phyloP scores from a whole-genome alignment of 1,284 basidiomycete species.

The Naganishia liquefaciens region DNA sequence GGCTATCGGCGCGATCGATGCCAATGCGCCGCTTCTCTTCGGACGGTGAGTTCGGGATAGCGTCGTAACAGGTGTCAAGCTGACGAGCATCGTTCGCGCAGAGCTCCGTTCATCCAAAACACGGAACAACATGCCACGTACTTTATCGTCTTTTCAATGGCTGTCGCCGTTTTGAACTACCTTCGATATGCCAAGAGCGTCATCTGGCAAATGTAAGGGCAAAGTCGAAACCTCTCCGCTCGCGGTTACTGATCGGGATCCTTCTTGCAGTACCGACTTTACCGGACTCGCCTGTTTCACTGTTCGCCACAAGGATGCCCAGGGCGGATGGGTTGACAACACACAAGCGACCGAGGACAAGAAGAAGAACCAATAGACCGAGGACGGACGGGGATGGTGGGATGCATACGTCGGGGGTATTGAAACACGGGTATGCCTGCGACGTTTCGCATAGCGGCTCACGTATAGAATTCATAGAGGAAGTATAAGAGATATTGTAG shows the following conservation, averaged over 20 bases:
- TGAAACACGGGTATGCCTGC: no score
- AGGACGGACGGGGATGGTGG: not conserved
- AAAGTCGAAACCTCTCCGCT: not conserved
- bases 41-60: slow-evolving; percentile 60
- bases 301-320: slow-evolving; percentile 73
- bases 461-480: no score
- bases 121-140: slow-evolving; percentile 52
- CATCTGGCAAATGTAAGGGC: slow-evolving; percentile 69
- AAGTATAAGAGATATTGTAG: no score
- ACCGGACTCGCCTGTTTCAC: slow-evolving; percentile 88
- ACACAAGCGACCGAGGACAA: slow-evolving; percentile 40
- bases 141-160: slow-evolving; percentile 60
- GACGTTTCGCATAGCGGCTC: no score
- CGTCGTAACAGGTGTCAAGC: slow-evolving; percentile 16
- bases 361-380: slow-evolving; percentile 36
- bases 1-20: slow-evolving; percentile 75
- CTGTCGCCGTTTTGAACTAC: slow-evolving; percentile 69
- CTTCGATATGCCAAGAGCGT: slow-evolving; percentile 76
- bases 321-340: slow-evolving; percentile 68
- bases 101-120: slow-evolving; percentile 69
- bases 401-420: no score
- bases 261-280: slow-evolving; percentile 63
- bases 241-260: not conserved
- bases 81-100: slow-evolving; percentile 42
- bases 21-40: slow-evolving; percentile 69